Conservation (phyloP, 495 filamentous ascomycete species). For the Cairneyella variabilis region DNA sequence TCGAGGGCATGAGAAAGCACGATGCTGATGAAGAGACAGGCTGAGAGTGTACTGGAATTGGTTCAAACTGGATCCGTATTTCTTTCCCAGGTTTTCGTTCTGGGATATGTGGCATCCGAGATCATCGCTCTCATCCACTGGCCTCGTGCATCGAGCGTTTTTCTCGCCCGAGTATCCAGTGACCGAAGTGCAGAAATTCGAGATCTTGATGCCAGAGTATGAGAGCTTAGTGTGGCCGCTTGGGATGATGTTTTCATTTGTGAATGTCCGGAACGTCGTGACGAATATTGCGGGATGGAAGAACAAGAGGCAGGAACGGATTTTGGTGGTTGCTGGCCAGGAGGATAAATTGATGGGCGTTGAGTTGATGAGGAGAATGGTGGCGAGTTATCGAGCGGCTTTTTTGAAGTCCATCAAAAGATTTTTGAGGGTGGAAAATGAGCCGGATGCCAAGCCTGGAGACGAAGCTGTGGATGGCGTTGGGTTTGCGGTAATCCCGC, state of each 20-base stretch:
- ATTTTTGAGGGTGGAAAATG: not conserved
- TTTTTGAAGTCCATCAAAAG: constrained; percentile 15
- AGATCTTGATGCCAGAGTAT: constrained; percentile 33
- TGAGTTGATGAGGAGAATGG: constrained; percentile 23
- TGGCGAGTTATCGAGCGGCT: constrained; percentile 25
- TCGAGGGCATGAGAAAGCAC: not conserved
- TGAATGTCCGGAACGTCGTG: constrained; percentile 32
- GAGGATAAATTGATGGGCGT: constrained; percentile 32
- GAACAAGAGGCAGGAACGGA: constrained; percentile 13
- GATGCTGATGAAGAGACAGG: constrained; percentile 20
- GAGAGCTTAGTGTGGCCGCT: constrained; percentile 44
- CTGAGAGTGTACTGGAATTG: constrained; percentile 40
- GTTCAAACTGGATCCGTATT: constrained; percentile 37
- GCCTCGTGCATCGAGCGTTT: constrained; percentile 37
- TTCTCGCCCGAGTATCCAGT: constrained; percentile 33
- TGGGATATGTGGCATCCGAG: constrained; percentile 38
- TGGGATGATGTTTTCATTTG: constrained; percentile 37
- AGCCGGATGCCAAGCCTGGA: not conserved
- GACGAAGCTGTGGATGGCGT: constrained; percentile 24
- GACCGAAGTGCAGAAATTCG: constrained; percentile 30
- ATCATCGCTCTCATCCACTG: constrained; percentile 42
- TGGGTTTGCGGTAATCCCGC: constrained; percentile 30
- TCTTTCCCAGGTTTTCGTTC: constrained; percentile 38
- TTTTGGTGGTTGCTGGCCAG: constrained; percentile 39
- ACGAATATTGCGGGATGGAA: constrained; percentile 30